Percentiles rank a stretch among this genome's conserved stretches.
These are phyloP conservation scores for Dispira parvispora DNA, from an alignment of 192 early-diverging fungal genomes.

Conservation along the genomic window DNA sequence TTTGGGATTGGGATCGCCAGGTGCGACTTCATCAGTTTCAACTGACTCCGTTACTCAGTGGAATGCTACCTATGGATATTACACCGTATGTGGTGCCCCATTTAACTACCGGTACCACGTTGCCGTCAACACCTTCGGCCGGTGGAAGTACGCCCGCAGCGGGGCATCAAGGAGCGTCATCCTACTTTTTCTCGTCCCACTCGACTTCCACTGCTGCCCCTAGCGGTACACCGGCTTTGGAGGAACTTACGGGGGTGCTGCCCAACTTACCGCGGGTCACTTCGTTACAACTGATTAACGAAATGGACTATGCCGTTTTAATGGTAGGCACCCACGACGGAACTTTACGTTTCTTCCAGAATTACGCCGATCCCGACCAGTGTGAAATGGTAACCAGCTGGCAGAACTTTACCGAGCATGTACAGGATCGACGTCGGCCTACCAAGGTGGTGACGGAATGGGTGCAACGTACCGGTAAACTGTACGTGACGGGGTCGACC, in stretches of 20 bases:
- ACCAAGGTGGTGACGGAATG: slow-evolving; percentile 13
- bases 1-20: slow-evolving; percentile 27
- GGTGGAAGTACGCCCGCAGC: slow-evolving; percentile 9
- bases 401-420: slow-evolving; percentile 4
- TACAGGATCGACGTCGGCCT: neutral
- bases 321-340: slow-evolving; percentile 32
- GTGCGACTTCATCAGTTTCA: slow-evolving; percentile 22
- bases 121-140: slow-evolving; percentile 2
- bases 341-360: slow-evolving; percentile 22
- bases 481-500: slow-evolving; percentile 12
- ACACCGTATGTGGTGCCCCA: too few species aligned
- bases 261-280: slow-evolving; percentile 29
- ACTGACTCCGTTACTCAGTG: slow-evolving; percentile 8
- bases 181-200: slow-evolving; percentile 8
- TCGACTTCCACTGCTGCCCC: neutral
- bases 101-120: neutral
- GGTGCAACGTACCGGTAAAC: slow-evolving; percentile 22
- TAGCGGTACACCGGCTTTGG: neutral
- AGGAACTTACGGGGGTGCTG: neutral
- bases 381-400: slow-evolving; percentile 11
- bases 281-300: slow-evolving; percentile 75
- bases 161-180: neutral
- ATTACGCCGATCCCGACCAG: slow-evolving; percentile 6
- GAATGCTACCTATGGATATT: neutral
- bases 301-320: slow-evolving; percentile 70